Evolutionary conservation across 2,329 filamentous ascomycete species (phyloP), one percentile per base, ranked within the genome.

Genomic region (Paracoccidioides lutzii): DNA sequence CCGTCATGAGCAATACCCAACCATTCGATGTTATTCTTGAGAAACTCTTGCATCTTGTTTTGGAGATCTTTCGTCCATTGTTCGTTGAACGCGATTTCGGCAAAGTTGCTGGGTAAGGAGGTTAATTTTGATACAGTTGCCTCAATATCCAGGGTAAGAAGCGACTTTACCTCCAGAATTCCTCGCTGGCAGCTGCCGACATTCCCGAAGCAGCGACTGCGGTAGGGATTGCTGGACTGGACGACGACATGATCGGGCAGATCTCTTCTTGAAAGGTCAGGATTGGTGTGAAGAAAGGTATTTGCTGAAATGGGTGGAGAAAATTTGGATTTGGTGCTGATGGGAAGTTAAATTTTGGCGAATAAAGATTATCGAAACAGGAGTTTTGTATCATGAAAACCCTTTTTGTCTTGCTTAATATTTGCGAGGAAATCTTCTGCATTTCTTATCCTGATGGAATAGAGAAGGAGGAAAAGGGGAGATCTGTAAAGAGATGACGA

Each of bases 21-120:
- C 59, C 59, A 61, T 9, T 55, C n/a, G 5, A 59, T 42, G 44
- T 60, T 59, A 15, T 57, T 50, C n/a, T 58, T 49, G 4, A 61
- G 33, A 42, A 59, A 55, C 9, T 45, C 41, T 3, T 38, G 35
- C 28, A 58, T 56, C 22, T 59, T 35, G 28, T 12, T 28, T 12
- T 56, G 52, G 15, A 59, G n/a, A 22, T 53, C 52, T 22, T 55
- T 30, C 28, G 59, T 52, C 58, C 59, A 61, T 52, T 59, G 44
- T 0, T 56, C 14, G 1, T 60, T 53, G 38, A 59, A 60, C 6
- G 49, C 28, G n/a, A 22, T 56, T 0, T 56, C 51, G 3, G 56
- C 56, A 5, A 38, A 46, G 45, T 37, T 51, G 33, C 54, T 55
- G 22, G 6, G 32, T 52, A 12, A 22, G 28, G 28, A 10, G 6